Conservation (phyloP, 208 protist species). For the Trypanosomatidae sp. region DNA sequence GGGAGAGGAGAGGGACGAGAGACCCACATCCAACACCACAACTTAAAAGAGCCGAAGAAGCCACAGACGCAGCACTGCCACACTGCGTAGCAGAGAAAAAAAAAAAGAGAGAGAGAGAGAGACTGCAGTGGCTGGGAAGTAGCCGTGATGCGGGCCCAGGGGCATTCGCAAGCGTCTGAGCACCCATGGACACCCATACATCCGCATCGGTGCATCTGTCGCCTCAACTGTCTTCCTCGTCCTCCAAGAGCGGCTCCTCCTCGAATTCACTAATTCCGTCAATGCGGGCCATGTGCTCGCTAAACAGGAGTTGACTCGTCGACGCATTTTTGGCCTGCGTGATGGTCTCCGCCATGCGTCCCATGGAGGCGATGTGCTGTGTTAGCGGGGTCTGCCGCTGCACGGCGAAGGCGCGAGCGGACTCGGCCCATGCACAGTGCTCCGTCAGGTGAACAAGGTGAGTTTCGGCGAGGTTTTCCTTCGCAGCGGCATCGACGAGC, state of each 20-base stretch:
- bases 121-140: neutral
- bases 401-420: constrained; percentile 71
- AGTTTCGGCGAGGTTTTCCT: constrained; percentile 51
- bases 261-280: constrained; percentile 86
- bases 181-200: neutral
- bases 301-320: constrained; percentile 69
- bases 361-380: constrained; percentile 83
- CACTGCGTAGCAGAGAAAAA: too few relatives aligned
- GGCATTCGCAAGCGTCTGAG: neutral
- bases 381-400: constrained; percentile 85
- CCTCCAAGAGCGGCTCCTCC: constrained; percentile 70
- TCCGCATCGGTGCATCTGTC: neutral
- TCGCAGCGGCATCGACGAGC: constrained; percentile 68
- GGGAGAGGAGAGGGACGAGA: too few relatives aligned
- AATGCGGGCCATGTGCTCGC: constrained; percentile 73
- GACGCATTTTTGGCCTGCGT: constrained; percentile 59
- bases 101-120: neutral
- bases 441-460: constrained; percentile 83
- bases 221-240: constrained; percentile 31
- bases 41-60: neutral
- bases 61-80: too few relatives aligned
- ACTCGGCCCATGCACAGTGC: constrained; percentile 83
- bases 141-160: neutral
- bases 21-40: too few relatives aligned
- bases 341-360: constrained; percentile 87